These are phyloP conservation scores for Digitaria exilis DNA, from an alignment of 202 grass and related monocot species.

Conservation along the genomic window DNA sequence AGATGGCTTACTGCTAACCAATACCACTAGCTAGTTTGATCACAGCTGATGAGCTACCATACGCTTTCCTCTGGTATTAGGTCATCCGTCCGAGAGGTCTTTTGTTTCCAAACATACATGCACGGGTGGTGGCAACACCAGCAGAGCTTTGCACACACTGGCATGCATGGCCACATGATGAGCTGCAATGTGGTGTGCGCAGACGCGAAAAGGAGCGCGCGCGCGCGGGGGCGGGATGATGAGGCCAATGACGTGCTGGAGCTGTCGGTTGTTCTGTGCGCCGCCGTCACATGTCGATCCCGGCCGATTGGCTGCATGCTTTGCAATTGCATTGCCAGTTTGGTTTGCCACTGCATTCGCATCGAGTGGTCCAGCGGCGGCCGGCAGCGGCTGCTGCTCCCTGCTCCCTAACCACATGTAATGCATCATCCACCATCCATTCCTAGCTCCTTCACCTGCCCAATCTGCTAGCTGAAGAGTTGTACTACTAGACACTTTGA, in stretches of 20 bases:
- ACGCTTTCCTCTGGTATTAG: not conserved
- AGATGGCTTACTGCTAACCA: not conserved
- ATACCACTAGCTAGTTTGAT: not conserved
- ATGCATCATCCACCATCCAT: not conserved
- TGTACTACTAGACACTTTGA: not conserved
- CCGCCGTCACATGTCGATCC: conserved; percentile 64
- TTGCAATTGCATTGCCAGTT: not conserved
- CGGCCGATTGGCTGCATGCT: conserved; percentile 43
- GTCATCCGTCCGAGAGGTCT: not conserved
- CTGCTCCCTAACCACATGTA: conserved; percentile 1
- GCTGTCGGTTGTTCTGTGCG: conserved; percentile 81
- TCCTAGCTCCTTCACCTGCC: not conserved
- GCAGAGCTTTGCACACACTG: not conserved
- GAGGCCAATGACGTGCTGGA: conserved; percentile 73
- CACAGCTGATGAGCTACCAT: not conserved
- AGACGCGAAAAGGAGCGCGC: conserved; percentile 15
- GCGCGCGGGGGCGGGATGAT: conserved; percentile 24
- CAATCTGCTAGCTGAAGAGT: not conserved
- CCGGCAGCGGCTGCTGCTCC: not conserved
- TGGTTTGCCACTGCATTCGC: not conserved
- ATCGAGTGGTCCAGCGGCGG: conserved; percentile 22
- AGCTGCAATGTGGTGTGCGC: conserved; percentile 11
- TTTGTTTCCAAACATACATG: not conserved
- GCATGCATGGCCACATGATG: conserved; percentile 25
- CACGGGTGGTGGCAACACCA: not conserved